Evolutionary conservation across 495 filamentous ascomycete species (phyloP), one percentile per base, ranked within the genome.

Genomic region (Lasiosphaeria ovina): DNA sequence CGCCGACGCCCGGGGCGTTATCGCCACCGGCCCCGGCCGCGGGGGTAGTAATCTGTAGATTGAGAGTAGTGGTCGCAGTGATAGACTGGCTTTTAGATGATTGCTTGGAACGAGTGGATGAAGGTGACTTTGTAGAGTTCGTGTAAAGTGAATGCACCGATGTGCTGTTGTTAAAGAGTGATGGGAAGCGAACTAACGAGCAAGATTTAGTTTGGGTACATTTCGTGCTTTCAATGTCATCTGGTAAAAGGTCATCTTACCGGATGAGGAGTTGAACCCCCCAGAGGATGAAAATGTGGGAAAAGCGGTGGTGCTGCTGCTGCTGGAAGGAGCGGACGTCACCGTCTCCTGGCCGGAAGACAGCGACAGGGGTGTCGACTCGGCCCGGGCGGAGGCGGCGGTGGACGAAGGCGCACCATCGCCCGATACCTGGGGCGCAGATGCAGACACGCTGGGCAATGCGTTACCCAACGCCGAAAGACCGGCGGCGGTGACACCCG

Each of bases 251-350:
- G 12, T 8, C 5, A 14, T 47, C 65, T 62, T 57, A 81, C 79
- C 60, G 56, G 74, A 69, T 51, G 74, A 75, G 54, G 75, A 72
- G 73, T 80, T 80, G 64, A 71, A 71, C 16, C 55, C 48, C 31
- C 63, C 65, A 47, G 66, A 64, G 32, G 65, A 67, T 62, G 69
- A 49, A 54, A 80, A 59, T 34, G 77, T 72, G 68, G 79, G 70
- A 62, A 81, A 81, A 51, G 58, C 66, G 35, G 76, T 67, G 58
- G 75, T 60, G 68, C 62, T 72, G 24, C 62, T 72, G 24, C 24
- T 24, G 65, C 69, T 72, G 47, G 70, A 82, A 79, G 71, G 78
- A 81, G 76, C 59, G 79, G 79, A 79, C 66, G 81, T 78, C 72
- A 79, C 66, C 11, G 67, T 58, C 58, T 61, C 69, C 47, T 52